Evolutionary conservation across 257 asterid genomes (phyloP), one percentile per base, ranked within the genome.

Genomic region (Nyctanthes arbortristis): DNA sequence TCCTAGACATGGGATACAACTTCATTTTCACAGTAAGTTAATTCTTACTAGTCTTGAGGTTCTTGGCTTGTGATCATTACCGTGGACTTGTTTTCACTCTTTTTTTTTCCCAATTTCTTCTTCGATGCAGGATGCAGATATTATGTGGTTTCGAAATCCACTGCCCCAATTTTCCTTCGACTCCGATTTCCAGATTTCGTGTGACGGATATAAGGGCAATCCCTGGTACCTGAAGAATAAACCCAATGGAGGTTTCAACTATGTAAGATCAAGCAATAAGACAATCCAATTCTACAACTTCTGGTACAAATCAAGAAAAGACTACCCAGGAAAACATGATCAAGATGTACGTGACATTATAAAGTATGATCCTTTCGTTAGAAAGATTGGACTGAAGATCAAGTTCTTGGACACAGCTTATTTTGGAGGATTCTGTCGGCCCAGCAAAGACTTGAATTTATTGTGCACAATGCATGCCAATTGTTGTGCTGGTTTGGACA

Each of bases 401-500:
- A 76, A 70, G 68, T 87, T 79, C 30, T 72, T 87, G 10, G 75
- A 84, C 68, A 84, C 91, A 5, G 63, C 72, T 36, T 75, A 72
- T 59, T 84, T 79, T 39, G 85, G 90, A 3, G 94, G 96, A 43
- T 79, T 87, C 70, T 89, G 91, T 55, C 34, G 77, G 68, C 85
- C 85, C 2, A 85, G 88, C 76, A 77, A 77, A 30, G 83, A 89
- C 31, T 40, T 89, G 61, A 72, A 80, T 45, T 22, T 47, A 39
- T 87, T 80, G 3, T 70, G 82, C 78, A 86, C 89, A 32, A 84
- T 88, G 95, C 90, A 86, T 75, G 91, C 94, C 10, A 89, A 87
- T 68, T 89, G 93, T 31, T 89, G 96, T 61, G 68, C 55, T 27
- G 88, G 93, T 10, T 31, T 89, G 54, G 87, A 75, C n/a, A 82